Percentiles rank a stretch among this genome's conserved stretches.
These are phyloP conservation scores for Lachnellula hyalina DNA, from an alignment of 2,329 filamentous ascomycete species.

Conservation along the genomic window DNA sequence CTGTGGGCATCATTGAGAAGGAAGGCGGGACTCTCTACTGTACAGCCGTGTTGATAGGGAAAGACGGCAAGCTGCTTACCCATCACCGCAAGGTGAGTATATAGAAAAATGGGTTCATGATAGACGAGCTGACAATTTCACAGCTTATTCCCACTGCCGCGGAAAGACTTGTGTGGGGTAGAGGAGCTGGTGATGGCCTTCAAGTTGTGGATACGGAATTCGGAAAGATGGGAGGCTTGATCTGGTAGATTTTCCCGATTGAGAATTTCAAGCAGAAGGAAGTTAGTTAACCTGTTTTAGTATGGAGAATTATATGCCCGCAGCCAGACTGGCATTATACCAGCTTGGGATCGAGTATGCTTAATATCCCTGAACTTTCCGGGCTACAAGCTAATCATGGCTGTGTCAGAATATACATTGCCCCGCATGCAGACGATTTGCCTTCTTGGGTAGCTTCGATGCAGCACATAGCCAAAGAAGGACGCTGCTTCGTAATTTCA, in stretches of 20 bases:
- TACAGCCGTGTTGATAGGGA: conserved; percentile 34
- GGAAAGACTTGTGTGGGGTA: conserved; percentile 38
- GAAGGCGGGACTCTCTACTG: conserved; percentile 38
- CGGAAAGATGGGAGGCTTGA: conserved; percentile 36
- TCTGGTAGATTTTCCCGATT: too few relatives aligned
- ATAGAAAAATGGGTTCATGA: too few relatives aligned
- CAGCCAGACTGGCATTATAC: conserved; percentile 37
- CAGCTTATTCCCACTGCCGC: conserved; percentile 36
- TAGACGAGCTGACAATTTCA: too few relatives aligned
- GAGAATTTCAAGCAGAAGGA: conserved; percentile 9
- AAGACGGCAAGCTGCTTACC: conserved; percentile 33
- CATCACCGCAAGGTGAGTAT: conserved; percentile 35
- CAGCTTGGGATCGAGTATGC: conserved; percentile 35
- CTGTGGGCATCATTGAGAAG: conserved; percentile 38
- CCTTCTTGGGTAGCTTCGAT: conserved; percentile 36
- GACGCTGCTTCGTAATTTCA: conserved; percentile 39
- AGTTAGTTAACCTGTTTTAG: conserved; percentile 14
- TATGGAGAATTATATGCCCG: conserved; percentile 43
- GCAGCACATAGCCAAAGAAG: conserved; percentile 42
- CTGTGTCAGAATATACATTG: conserved; percentile 25
- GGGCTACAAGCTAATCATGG: conserved; percentile 20
- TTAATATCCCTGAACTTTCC: too few relatives aligned
- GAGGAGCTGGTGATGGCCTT: conserved; percentile 37
- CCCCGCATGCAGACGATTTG: conserved; percentile 28
- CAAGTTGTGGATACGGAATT: conserved; percentile 36